Conservation (phyloP, 768 basidiomycete genomes). For the Botryobasidium botryosum region DNA sequence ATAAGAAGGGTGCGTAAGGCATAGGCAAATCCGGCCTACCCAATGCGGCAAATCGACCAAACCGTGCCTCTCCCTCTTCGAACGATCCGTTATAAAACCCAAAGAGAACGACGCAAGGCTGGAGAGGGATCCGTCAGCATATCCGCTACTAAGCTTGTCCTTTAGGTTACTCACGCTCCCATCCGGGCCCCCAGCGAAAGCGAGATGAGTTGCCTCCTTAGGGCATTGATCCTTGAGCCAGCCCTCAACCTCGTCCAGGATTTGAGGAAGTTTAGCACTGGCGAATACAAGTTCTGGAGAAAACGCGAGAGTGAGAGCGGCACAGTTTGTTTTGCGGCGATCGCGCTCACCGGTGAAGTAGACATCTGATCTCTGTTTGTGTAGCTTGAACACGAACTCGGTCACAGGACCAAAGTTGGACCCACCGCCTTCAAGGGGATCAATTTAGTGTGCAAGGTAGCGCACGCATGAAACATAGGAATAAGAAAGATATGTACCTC, state of each 20-base stretch:
- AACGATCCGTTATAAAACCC: not conserved
- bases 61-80: slow-evolving; percentile 2
- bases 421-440: too few species aligned
- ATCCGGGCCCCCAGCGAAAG: not conserved
- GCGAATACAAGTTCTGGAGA: not conserved
- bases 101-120: slow-evolving; percentile 1
- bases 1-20: too few species aligned
- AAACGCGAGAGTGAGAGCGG: too few species aligned
- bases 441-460: slow-evolving; percentile 2
- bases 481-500: slow-evolving; percentile 6
- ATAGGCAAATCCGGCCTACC: too few species aligned
- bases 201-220: not conserved
- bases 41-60: not conserved
- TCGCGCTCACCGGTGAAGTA: slow-evolving; percentile 2
- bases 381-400: slow-evolving; percentile 30
- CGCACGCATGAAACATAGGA: not conserved
- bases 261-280: not conserved
- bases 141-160: too few species aligned
- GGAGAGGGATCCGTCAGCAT: not conserved
- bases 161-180: too few species aligned
- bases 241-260: not conserved
- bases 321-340: too few species aligned
- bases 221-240: not conserved
- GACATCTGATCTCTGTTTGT: slow-evolving; percentile 27
- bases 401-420: too few species aligned